Evolutionary conservation across 345 rosid species (phyloP), one percentile per base, ranked within the genome.

Genomic region (Eucalyptus melliodora): DNA sequence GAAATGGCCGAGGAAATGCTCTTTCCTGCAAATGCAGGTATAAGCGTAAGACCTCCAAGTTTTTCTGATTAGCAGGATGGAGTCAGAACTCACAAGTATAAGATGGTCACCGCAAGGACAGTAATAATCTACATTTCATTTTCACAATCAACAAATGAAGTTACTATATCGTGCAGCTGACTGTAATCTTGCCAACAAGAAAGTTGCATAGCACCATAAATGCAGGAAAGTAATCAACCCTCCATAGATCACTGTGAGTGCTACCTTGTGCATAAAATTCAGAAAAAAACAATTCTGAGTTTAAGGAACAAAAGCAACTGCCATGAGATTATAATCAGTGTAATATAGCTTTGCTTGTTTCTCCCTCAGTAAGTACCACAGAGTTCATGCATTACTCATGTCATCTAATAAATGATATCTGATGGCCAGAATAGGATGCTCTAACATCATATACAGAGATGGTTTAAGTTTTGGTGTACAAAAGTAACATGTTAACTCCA

Each of bases 1-100:
- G 97, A 91, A 89, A 98, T 88, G 27, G 99, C 99, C 6, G 97
- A 93, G n/a, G 94, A 87, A 21, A 98, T 96, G 94, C 94, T 96
- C 95, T 95, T 97, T 90, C 96, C 99, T 98, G 95, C 87, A 80
- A 86, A 85, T 90, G 23, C 45, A 56, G 31, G 23, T 53, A 23
- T 86, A 87, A 87, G 9, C 19, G 44, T 59, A 45, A 31, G 69
- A 26, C 23, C 47, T 59, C n/a, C 85, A 86, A 55, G 23, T 31
- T 86, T 45, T 30, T 72, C 59, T n/a, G 49, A 45, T 90, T 47
- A 83, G 67, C 42, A 89, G 65, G 49, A 50, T 15, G 50, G 51
- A 19, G 42, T 50, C 50, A 30, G 9, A 50, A 86, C 72, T 82
- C n/a, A 24, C 59, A 72, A 37, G 83, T 72, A 72, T 40, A 77